Evolutionary conservation across 1,284 basidiomycete species (phyloP).

Genomic region (Apiotrichum porosum): DNA sequence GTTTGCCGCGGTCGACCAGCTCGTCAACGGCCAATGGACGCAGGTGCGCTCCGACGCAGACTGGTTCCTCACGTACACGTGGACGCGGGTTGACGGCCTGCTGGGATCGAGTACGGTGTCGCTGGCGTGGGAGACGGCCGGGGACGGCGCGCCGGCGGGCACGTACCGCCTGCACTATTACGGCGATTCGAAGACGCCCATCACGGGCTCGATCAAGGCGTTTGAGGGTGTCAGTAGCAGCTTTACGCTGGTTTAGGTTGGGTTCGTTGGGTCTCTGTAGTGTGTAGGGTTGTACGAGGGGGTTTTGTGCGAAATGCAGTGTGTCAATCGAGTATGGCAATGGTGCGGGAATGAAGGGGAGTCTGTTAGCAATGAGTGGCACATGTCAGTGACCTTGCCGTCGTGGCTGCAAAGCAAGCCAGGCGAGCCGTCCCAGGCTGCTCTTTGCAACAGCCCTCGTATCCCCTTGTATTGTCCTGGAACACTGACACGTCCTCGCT

Average conservation of each 20-base stretch:
- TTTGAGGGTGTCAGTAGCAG: slow-evolving; percentile 2
- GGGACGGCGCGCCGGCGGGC: neutral
- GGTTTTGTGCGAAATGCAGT: no score
- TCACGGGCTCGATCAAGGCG: slow-evolving; percentile 1
- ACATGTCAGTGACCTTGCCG: no score
- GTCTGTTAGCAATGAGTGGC: no score
- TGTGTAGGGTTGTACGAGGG: no score
- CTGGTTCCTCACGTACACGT: slow-evolving; percentile 11
- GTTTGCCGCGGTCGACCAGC: slow-evolving; percentile 11
- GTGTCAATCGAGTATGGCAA: no score
- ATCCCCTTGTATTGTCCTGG: no score
- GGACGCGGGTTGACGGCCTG: slow-evolving; percentile 5
- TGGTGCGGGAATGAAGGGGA: no score
- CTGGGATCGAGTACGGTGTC: slow-evolving; percentile 3
- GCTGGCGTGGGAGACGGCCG: slow-evolving; percentile 11
- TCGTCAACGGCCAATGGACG: slow-evolving; percentile 1
- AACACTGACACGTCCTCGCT: no score
- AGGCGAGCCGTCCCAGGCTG: no score
- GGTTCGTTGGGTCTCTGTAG: no score
- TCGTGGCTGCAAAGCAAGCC: no score
- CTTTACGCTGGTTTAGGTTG: neutral
- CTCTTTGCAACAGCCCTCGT: no score
- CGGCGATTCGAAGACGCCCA: slow-evolving; percentile 10
- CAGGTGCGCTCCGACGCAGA: slow-evolving; percentile 10
- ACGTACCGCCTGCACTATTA: slow-evolving; percentile 12